Percentiles rank a stretch among this genome's conserved stretches.
These are phyloP conservation scores for Pyrrhoderma lamaoense DNA, from an alignment of 1,284 basidiomycete species.

Conservation along the genomic window DNA sequence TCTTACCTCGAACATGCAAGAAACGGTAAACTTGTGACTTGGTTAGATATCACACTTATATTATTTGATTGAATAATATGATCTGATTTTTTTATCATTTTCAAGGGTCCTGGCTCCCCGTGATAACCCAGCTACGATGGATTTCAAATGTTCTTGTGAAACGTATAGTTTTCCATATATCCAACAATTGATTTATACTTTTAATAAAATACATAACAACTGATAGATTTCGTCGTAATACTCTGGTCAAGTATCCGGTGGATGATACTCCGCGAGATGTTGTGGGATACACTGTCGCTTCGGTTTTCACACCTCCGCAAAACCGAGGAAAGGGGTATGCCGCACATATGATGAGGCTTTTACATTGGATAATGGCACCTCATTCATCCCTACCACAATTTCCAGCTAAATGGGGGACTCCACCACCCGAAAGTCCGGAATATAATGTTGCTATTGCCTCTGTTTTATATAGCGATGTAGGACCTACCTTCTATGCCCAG, in stretches of 20 bases:
- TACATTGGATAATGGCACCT: slow-evolving; percentile 42
- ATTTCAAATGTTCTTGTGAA: slow-evolving; percentile 40
- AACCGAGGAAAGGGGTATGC: slow-evolving; percentile 45
- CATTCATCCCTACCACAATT: slow-evolving; percentile 25
- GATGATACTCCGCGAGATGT: slow-evolving; percentile 22
- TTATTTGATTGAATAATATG: not conserved
- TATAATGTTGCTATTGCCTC: slow-evolving; percentile 38
- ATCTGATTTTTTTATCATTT: not conserved
- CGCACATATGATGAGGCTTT: slow-evolving; percentile 43
- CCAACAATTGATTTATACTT: not conserved
- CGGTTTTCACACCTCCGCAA: slow-evolving; percentile 40
- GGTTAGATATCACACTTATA: slow-evolving; percentile 25
- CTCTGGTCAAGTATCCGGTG: not conserved
- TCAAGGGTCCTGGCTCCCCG: slow-evolving; percentile 38
- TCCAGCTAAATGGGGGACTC: slow-evolving; percentile 32
- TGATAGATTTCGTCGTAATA: slow-evolving; percentile 15
- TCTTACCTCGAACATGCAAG: slow-evolving; percentile 31
- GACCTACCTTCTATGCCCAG: slow-evolving; percentile 42
- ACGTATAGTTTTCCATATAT: slow-evolving; percentile 27
- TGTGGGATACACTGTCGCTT: slow-evolving; percentile 39
- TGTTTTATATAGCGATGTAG: slow-evolving; percentile 59
- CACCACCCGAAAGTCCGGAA: slow-evolving; percentile 26
- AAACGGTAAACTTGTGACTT: slow-evolving; percentile 32
- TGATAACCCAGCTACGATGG: slow-evolving; percentile 31
- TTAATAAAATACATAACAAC: not conserved